A percentile compares a stretch with the other conserved stretches of the same genome.
These are phyloP conservation scores for Lophiotrema nucula DNA, from an alignment of 495 filamentous ascomycete species.

Conservation along the genomic window DNA sequence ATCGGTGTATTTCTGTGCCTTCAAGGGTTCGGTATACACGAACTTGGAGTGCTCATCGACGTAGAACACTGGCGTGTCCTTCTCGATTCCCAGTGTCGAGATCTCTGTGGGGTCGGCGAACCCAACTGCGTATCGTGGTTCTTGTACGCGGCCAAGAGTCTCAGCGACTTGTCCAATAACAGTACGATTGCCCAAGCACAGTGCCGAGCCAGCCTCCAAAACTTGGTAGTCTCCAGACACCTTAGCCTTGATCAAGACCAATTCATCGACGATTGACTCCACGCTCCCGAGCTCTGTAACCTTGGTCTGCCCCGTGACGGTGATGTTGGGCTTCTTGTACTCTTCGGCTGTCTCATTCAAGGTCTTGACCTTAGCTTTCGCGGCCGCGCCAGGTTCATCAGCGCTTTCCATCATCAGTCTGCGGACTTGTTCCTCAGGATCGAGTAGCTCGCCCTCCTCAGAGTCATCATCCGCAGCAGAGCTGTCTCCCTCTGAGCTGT, in stretches of 20 bases:
- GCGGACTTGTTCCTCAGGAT: conserved; percentile 72
- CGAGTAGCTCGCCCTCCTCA: conserved; percentile 64
- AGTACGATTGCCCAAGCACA: conserved; percentile 73
- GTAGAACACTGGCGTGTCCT: conserved; percentile 72
- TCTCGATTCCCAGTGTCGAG: conserved; percentile 57
- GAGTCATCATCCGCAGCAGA: conserved; percentile 43
- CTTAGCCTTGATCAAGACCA: conserved; percentile 75
- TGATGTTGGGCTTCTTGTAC: conserved; percentile 70
- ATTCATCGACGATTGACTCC: conserved; percentile 70
- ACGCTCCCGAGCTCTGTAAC: conserved; percentile 71
- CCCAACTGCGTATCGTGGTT: conserved; percentile 75
- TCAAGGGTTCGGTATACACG: conserved; percentile 79
- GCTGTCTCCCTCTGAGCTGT: conserved; percentile 59
- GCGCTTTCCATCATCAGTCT: conserved; percentile 81
- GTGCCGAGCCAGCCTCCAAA: conserved; percentile 74
- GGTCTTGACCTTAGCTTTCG: conserved; percentile 63
- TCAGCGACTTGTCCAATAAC: conserved; percentile 79
- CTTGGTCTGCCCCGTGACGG: conserved; percentile 69
- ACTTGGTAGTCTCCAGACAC: conserved; percentile 77
- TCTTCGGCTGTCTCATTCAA: conserved; percentile 64
- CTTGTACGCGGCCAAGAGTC: conserved; percentile 74
- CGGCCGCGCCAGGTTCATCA: conserved; percentile 59
- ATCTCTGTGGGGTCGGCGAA: conserved; percentile 68
- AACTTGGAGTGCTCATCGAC: conserved; percentile 70
- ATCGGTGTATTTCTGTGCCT: conserved; percentile 77